Evolutionary conservation across 2,329 filamentous ascomycete species (phyloP).

Genomic region (Penicillium sp.): DNA sequence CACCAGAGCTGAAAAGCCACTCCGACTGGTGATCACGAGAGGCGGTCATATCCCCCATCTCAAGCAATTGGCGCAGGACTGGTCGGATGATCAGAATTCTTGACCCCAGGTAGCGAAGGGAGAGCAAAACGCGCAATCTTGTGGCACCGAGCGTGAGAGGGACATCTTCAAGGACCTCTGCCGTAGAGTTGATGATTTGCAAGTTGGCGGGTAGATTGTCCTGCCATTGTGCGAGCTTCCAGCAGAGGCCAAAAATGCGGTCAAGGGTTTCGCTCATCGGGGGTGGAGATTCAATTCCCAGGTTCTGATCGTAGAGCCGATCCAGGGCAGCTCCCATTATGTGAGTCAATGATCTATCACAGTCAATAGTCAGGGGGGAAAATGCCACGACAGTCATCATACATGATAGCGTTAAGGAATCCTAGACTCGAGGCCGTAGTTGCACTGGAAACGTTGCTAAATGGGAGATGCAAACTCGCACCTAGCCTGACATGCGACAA

Average conservation of each 20-base stretch:
- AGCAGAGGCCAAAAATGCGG: conserved; percentile 15
- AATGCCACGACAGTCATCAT: background rate
- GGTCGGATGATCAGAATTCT: conserved; percentile 14
- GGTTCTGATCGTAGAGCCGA: conserved; percentile 9
- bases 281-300: background rate
- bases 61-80: conserved; percentile 9
- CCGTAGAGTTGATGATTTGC: conserved; percentile 7
- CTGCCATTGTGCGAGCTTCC: conserved; percentile 22
- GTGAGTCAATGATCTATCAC: conserved; percentile 6
- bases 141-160: conserved; percentile 12
- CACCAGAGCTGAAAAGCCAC: conserved; percentile 8
- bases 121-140: conserved; percentile 18
- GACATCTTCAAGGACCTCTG: conserved; percentile 7
- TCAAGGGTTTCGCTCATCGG: conserved; percentile 13
- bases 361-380: background rate
- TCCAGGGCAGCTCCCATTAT: conserved; percentile 10
- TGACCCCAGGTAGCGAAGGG: conserved; percentile 19
- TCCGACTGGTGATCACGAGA: background rate
- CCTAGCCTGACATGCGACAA: conserved; percentile 7
- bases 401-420: conserved; percentile 10
- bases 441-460: conserved; percentile 8
- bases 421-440: conserved; percentile 3
- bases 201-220: conserved; percentile 11
- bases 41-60: background rate
- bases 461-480: background rate